Conservation (phyloP, 768 basidiomycete genomes). For the Sporobolomyces pararoseus region DNA sequence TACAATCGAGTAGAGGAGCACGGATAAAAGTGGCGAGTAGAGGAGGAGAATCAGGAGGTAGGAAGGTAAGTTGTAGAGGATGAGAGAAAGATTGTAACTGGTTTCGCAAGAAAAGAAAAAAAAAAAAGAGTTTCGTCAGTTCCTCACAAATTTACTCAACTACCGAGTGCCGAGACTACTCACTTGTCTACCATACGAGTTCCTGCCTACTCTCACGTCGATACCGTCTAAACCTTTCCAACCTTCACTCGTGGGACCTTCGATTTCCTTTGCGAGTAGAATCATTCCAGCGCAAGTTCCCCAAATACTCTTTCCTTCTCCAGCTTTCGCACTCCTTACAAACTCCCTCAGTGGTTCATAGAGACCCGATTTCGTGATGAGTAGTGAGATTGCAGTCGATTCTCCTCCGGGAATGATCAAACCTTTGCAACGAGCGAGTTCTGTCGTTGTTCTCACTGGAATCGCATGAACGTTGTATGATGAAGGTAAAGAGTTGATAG, state of each 20-base stretch:
- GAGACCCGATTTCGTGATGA: constrained; percentile 64
- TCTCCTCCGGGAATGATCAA: constrained; percentile 95
- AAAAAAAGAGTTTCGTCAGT: neutral
- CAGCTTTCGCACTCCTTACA: constrained; percentile 47
- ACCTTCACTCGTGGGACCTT: constrained; percentile 75
- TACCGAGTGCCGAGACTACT: constrained; percentile 37
- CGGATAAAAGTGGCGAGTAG: constrained; percentile 90
- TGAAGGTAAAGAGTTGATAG: constrained; percentile 54
- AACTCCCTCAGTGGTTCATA: constrained; percentile 75
- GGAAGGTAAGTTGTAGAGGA: constrained; percentile 61
- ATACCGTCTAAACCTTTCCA: constrained; percentile 81
- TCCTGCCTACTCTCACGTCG: constrained; percentile 72
- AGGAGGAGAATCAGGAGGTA: constrained; percentile 60
- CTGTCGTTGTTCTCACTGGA: constrained; percentile 69
- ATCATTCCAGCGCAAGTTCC: constrained; percentile 96
- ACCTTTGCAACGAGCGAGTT: constrained; percentile 71
- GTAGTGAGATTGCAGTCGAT: constrained; percentile 83
- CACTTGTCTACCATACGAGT: constrained; percentile 93
- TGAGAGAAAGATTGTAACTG: constrained; percentile 92
- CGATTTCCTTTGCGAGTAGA: constrained; percentile 62
- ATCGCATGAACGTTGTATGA: constrained; percentile 45
- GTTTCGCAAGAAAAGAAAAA: neutral
- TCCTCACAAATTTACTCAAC: neutral
- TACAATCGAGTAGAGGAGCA: constrained; percentile 60
- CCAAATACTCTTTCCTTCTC: constrained; percentile 67